phyloP scores from a whole-genome alignment of 768 basidiomycete genomes.

The Lentinula guzmanii region DNA sequence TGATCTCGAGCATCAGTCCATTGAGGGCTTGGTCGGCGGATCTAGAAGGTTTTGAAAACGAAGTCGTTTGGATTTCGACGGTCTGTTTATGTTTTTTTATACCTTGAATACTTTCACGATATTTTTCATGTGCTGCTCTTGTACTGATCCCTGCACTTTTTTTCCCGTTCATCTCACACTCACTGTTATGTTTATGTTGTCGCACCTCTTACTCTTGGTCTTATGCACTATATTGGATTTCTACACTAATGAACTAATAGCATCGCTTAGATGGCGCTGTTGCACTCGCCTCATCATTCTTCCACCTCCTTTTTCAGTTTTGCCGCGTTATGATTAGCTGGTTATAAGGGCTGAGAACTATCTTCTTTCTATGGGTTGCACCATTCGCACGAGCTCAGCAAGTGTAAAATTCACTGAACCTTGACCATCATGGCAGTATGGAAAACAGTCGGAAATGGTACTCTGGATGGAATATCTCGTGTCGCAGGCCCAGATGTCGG shows the following conservation, averaged over 20 bases:
- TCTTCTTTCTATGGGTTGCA: neutral
- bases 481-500: constrained; percentile 2
- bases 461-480: neutral
- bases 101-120: neutral
- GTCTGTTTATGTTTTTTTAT: neutral
- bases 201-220: neutral
- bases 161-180: neutral
- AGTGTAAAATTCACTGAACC: neutral
- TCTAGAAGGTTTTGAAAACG: constrained; percentile 42
- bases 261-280: neutral
- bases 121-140: neutral
- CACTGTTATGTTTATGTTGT: neutral
- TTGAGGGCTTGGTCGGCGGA: constrained; percentile 78
- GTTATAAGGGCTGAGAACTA: too few species aligned
- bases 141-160: neutral
- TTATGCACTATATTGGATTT: neutral
- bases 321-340: too few species aligned
- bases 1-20: constrained; percentile 93
- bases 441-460: constrained; percentile 2
- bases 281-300: too few species aligned
- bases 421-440: neutral
- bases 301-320: too few species aligned
- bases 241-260: neutral
- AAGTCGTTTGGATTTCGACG: neutral
- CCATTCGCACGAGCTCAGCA: neutral